Conservation (phyloP, 2,329 filamentous ascomycete species). For the Penicillium sp. region DNA sequence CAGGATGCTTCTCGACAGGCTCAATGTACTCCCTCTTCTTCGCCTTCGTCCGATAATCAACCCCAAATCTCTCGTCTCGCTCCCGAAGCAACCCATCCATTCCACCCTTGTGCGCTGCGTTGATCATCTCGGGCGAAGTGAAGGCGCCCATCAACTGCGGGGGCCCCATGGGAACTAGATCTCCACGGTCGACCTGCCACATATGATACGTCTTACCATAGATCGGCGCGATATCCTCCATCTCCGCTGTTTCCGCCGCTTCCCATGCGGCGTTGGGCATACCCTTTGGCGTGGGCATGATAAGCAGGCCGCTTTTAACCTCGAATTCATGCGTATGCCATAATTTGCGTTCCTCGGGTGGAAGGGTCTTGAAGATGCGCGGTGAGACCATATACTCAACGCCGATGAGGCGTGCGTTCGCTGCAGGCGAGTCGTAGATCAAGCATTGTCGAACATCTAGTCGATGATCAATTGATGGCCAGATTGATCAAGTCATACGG, state of each 20-base stretch:
- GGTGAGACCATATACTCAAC: conserved; percentile 86
- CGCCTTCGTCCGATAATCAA: conserved; percentile 55
- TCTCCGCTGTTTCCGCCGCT: conserved; percentile 73
- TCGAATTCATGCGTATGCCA: conserved; percentile 72
- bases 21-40: conserved; percentile 55
- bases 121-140: conserved; percentile 30
- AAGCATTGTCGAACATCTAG: conserved; percentile 79
- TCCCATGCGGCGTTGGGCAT: conserved; percentile 68
- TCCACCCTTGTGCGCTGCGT: conserved; percentile 26
- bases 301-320: conserved; percentile 47
- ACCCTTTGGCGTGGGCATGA: conserved; percentile 41
- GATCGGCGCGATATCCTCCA: conserved; percentile 71
- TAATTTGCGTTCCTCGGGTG: conserved; percentile 66
- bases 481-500: neutral
- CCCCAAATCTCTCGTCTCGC: conserved; percentile 57
- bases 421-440: conserved; percentile 71
- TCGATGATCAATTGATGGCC: neutral
- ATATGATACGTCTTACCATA: conserved; percentile 87
- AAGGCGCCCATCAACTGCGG: conserved; percentile 68
- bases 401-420: conserved; percentile 73
- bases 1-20: conserved; percentile 33
- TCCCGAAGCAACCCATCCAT: conserved; percentile 47
- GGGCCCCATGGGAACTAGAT: conserved; percentile 61
- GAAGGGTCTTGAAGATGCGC: conserved; percentile 66
- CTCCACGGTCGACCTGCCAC: conserved; percentile 79